Evolutionary conservation across 257 asterid species (phyloP).

Genomic region (Petrea volubilis): DNA sequence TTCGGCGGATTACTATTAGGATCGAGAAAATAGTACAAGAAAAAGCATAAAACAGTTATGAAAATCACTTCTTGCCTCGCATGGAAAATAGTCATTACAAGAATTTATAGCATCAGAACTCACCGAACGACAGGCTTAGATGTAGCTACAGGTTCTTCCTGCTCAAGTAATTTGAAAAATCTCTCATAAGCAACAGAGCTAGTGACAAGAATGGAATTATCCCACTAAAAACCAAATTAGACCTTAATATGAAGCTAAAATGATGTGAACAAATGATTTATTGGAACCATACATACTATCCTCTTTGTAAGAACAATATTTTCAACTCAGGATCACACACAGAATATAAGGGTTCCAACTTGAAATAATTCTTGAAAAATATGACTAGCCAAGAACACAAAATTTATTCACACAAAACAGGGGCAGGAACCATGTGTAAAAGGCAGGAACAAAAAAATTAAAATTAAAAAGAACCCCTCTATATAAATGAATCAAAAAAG

Average conservation of each 20-base stretch:
- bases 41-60: not conserved
- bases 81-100: not conserved
- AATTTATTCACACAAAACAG: too few species aligned
- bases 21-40: not conserved
- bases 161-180: slow-evolving; percentile 13
- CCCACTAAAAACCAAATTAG: not conserved
- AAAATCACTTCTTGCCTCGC: not conserved
- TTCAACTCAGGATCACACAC: not conserved
- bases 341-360: too few species aligned
- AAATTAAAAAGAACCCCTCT: too few species aligned
- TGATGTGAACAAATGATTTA: not conserved
- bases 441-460: too few species aligned
- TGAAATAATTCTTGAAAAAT: too few species aligned
- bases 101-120: slow-evolving; percentile 18
- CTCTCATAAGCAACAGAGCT: not conserved
- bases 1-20: slow-evolving; percentile 22
- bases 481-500: too few species aligned
- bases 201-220: not conserved
- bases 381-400: too few species aligned
- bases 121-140: slow-evolving; percentile 14
- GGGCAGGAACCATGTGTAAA: too few species aligned
- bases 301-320: not conserved
- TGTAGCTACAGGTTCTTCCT: not conserved
- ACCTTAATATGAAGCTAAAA: not conserved
- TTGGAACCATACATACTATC: not conserved